Base-by-base conservation (phyloP, 306 rosid genomes). In the Cucurbita argyrosperma region DNA sequence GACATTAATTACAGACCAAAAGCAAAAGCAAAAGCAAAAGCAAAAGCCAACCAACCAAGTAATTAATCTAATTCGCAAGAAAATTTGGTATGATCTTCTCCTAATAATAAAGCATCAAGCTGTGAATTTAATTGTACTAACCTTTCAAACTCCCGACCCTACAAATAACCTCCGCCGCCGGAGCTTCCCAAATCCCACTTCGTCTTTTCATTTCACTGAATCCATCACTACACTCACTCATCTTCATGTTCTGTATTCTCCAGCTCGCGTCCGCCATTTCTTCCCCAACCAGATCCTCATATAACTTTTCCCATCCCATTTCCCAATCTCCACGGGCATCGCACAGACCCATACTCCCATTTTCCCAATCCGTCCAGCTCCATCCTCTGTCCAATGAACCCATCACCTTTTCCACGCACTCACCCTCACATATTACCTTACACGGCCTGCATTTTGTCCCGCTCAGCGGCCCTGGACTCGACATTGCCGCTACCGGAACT, bases 391-490 rank as follows among this genome's bases (percentile, higher is more conserved):
- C 50, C 4, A 93, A 61, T 0, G 7, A 8, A 26, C 0, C 6
- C 96, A 93, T 90, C 52, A 81, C 84, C 2, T 39, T 61, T 37
- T 64, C 87, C 58, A 86, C 92, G 35, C 98, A 90, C 57, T 4
- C 23, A 0, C 87, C 98, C 37, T 40, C 42, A 26, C 98, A 93
- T 10, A 66, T 80, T 38, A 92, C 79, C 71, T 0, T 77, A 63
- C 98, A 93, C 2, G 98, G 97, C 82, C 96, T 76, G 71, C 98
- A 93, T 18, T 93, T 90, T 0, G 93, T 81, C 12, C 97, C 98
- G 16, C 96, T 90, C 35, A 93, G 77, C 14, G 92, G 98, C 15
- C 97, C 96, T 0, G 60, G 76, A 78, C 97, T 93, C 43, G 89
- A 87, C 16, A 93, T 0, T n/a, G 97, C 83, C 0, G 90, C 96